A percentile compares a stretch with the other conserved stretches of the same genome.
Conservation (phyloP, 495 filamentous ascomycete genomes). For the Hypoxylon fuscum region DNA sequence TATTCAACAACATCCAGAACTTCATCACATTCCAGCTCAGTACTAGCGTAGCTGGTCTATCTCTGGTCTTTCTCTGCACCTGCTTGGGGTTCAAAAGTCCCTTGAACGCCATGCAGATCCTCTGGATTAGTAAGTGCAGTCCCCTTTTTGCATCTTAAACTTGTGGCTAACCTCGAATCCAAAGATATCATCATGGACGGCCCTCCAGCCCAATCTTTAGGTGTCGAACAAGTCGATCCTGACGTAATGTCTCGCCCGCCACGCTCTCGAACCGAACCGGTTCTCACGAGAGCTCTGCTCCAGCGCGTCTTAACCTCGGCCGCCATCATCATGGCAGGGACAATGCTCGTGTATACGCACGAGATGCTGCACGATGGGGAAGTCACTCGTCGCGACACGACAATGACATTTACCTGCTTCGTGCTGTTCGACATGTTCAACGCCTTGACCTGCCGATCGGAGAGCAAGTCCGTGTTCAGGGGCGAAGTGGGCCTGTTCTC, state of each 20-base stretch:
- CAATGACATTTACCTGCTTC: constrained; percentile 99
- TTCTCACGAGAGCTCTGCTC: constrained; percentile 83
- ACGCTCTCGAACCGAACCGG: constrained; percentile 81
- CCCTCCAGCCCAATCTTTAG: constrained; percentile 94
- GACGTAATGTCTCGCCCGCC: constrained; percentile 93
- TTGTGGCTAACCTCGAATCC: constrained; percentile 27
- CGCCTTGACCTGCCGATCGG: constrained; percentile 90
- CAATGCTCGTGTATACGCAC: constrained; percentile 86
- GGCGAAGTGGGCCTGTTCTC: constrained; percentile 84
- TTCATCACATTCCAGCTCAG: constrained; percentile 99
- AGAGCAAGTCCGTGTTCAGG: constrained; percentile 84
- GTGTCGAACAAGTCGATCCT: constrained; percentile 94
- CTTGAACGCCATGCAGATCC: constrained; percentile 97
- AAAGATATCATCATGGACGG: constrained; percentile 99
- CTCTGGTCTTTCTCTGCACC: constrained; percentile 90
- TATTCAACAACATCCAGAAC: constrained; percentile 99
- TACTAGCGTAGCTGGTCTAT: constrained; percentile 92
- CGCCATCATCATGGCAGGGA: constrained; percentile 87
- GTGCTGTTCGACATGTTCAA: constrained; percentile 99
- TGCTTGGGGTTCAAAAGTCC: constrained; percentile 92
- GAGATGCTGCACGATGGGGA: constrained; percentile 85
- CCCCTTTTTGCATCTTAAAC: neutral
- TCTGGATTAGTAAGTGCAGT: constrained; percentile 91
- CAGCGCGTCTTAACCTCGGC: constrained; percentile 88
- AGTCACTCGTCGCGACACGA: constrained; percentile 93